Base-by-base conservation (phyloP, 495 filamentous ascomycete genomes). In the Eremomyces bilateralis region DNA sequence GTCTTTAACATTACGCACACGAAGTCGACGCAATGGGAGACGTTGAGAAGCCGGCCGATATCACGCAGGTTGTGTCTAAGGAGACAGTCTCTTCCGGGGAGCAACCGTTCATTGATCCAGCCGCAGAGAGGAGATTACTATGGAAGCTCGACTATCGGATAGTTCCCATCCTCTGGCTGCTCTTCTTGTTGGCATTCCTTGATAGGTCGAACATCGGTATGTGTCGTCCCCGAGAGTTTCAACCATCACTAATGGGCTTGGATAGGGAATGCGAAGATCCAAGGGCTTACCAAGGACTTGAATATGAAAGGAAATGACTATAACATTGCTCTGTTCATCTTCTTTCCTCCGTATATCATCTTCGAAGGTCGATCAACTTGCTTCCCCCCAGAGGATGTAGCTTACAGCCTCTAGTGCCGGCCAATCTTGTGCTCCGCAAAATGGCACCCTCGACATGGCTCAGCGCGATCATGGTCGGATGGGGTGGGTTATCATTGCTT, bases 271-370 rank as follows among this genome's bases (percentile, higher is more conserved):
- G 33, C 33, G 10, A 20, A 19, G 8, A 35, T 35, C 20, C 33
- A 35, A 16, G 33, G 33, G 5, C 20, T 35, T 16, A 8, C 8
- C 15, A 16, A 35, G 19, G 33, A 35, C 33, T 16, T 35, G 4
- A 11, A 20, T 10, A 15, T 35, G 33, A 16, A 4, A 11, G 33
- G 33, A 20, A 5, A 10, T 11, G 10, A 22, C 8, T 35, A 20
- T 16, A 35, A 35, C 33, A 20, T 20, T 10, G 33, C 33, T 4
- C 33, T 35, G 16, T 20, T 22, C 33, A 59, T 74, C 11, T 76
- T 73, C 52, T 78, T 76, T 49, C 59, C 71, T 2, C 69, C 66
- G 22, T 80, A 78, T 46, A 65, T 70, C 33, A 48, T 71, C 3
- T 63, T 73, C 29, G 71, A 79, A 44, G 61, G 78, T 30, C 73